Base-by-base conservation (phyloP, 2,329 filamentous ascomycete genomes). In the Blastomyces silverae region DNA sequence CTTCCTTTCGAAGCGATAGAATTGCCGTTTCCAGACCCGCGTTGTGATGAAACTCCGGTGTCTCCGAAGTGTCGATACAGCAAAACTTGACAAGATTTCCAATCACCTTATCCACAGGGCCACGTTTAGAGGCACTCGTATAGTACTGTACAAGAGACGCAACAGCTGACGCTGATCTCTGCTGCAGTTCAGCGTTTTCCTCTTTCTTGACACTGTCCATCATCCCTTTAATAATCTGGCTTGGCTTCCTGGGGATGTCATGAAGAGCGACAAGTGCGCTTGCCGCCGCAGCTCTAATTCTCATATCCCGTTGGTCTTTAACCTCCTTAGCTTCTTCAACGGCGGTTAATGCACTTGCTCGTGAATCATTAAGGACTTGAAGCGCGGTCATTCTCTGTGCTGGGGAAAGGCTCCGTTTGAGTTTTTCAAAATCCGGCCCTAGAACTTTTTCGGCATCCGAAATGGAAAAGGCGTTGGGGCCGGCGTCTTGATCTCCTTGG, bases 201-300 rank as follows among this genome's bases (percentile, higher is more conserved):
- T 99, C 95, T 48, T 87, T 88, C 78, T 97, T 99, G 73, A 99
- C 85, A 72, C 93, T 97, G 75, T 99, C 94, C 94, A 99, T 99
- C 77, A 99, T 90, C 2, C 88, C 91, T 78, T 96, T 97, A 79
- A 99, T 99, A 15, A 96, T 86, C 22, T 88, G 85, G 67, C 91
- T 92, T 11, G 93, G 92, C 75, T 96, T 97, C 84, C 96, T 97
- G 0, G 95, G 93, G 11, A 97, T 83, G 39, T 89, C 84, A 65
- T 87, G 86, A 79, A 97, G 87, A n/a, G 92, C 89, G 60, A 99
- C 89, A 64, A 97, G 79, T 13, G 92, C 92, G 68, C 90, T 91
- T 13, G 93, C 91, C 25, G 92, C 90, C 7, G 91, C 89, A 20
- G 94, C 91, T 74, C 87, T 88, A 74, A 99, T 89, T 48, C 94